Conservation (phyloP, 257 asterid species). For the Fraxinus pennsylvanica region DNA sequence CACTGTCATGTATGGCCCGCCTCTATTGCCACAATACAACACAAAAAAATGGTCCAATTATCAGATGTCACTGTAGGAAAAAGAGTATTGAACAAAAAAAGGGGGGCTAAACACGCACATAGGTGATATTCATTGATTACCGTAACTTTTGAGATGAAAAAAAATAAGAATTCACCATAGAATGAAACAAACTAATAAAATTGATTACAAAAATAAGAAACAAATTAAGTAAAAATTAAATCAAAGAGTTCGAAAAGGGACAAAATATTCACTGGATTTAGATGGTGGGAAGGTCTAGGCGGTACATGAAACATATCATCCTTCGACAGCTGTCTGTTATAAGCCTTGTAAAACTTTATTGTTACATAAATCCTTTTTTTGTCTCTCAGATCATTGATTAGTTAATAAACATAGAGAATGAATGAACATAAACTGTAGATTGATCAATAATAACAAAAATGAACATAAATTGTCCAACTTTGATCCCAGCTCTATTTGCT, state of each 20-base stretch:
- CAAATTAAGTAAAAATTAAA: neutral
- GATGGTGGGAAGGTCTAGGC: slow-evolving; percentile 37
- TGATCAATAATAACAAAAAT: too few relatives aligned
- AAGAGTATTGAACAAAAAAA: too few relatives aligned
- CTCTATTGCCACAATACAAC: too few relatives aligned
- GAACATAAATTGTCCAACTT: too few relatives aligned
- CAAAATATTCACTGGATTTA: slow-evolving; percentile 32
- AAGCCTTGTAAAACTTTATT: neutral
- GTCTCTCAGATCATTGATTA: neutral
- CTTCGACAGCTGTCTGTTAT: slow-evolving; percentile 25
- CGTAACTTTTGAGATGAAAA: neutral
- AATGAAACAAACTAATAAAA: neutral
- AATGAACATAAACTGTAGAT: neutral
- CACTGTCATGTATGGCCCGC: too few relatives aligned
- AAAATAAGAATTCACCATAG: neutral
- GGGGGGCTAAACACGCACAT: neutral
- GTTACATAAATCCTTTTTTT: too few relatives aligned
- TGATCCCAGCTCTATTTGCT: slow-evolving; percentile 13
- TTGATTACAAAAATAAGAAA: neutral
- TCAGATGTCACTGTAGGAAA: too few relatives aligned
- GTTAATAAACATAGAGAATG: neutral
- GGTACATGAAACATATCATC: slow-evolving; percentile 51
- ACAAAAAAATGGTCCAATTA: too few relatives aligned
- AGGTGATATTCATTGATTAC: neutral
- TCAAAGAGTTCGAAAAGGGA: neutral